phyloP scores from a whole-genome alignment of 768 basidiomycete genomes.

The Suillus cothurnatus region DNA sequence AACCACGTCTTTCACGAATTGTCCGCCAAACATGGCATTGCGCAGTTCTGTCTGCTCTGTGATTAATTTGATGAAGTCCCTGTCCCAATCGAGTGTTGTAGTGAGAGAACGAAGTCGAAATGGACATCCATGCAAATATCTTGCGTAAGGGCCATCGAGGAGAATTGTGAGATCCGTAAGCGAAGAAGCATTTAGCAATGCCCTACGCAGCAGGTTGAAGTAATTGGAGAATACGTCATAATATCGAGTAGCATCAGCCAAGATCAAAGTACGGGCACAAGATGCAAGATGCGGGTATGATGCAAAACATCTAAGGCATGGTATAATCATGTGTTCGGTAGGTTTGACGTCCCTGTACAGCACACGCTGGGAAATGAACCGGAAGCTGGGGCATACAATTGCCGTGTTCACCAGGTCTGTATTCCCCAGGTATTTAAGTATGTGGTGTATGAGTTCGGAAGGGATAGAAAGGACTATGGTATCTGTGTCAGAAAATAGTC shows the following conservation, averaged over 20 bases:
- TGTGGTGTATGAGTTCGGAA: conserved; percentile 14
- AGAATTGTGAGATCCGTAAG: conserved; percentile 29
- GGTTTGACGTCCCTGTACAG: conserved; percentile 15
- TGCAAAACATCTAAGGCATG: conserved; percentile 15
- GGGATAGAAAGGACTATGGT: conserved; percentile 9
- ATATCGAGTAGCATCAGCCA: conserved; percentile 10
- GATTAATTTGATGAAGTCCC: conserved; percentile 21
- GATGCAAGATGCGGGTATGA: conserved; percentile 14
- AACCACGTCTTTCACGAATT: conserved; percentile 11
- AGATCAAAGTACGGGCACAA: conserved; percentile 10
- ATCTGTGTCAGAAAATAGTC: background rate
- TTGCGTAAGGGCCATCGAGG: conserved; percentile 22
- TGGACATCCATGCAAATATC: conserved; percentile 23
- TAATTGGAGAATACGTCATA: conserved; percentile 7
- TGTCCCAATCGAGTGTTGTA: conserved; percentile 26
- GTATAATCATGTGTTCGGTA: conserved; percentile 4
- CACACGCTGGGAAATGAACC: conserved; percentile 11
- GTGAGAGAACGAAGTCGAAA: conserved; percentile 28
- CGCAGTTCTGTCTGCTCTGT: conserved; percentile 21
- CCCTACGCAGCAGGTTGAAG: conserved; percentile 20
- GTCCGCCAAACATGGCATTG: conserved; percentile 27
- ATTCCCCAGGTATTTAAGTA: conserved; percentile 8
- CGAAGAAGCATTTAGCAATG: conserved; percentile 23
- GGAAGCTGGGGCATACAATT: conserved; percentile 7
- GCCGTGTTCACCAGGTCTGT: conserved; percentile 10